Evolutionary conservation across 2,329 filamentous ascomycete species (phyloP), one percentile per base, ranked within the genome.

Genomic region (Pseudogymnoascus destructans): DNA sequence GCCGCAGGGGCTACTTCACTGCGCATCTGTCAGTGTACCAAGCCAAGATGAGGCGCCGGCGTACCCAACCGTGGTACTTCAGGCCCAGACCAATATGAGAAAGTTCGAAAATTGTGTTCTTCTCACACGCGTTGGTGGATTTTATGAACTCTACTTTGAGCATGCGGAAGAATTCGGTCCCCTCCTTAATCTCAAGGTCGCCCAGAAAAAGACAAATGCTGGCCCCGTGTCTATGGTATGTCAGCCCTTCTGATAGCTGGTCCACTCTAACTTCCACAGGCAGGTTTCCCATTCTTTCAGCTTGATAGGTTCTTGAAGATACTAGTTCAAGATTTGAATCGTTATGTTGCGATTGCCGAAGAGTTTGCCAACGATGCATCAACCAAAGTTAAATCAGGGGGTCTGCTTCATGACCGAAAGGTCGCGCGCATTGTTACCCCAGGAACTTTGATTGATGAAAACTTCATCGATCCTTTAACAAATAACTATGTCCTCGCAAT

Each of bases 111-210:
- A 95, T 66, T 97, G 92, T 72, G 87, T 98, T 36, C 72, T 98
- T 6, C 74, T 98, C 60, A 98, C 93, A 3, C 82, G 92, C 59
- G 90, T 98, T 25, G 93, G 93, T 59, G 86, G 91, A 61, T 98
- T 98, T 73, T 98, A 97, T 72, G 93, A 98, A 79, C 75, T 98
- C 60, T 98, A 98, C 73, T 95, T 97, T 70, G 87, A 95, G 66
- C 91, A 98, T 70, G 93, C 95, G 9, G 87, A 95, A 60, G 85
- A 95, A 68, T 87, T 86, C 70, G 92, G 87, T 1, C 87, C 90
- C 1, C 75, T 95, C 46, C 77, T 98, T 63, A 93, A 90, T 66
- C 74, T 98, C 67, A 97, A 96, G 71, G 83, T 95, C 58, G 84
- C 86, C 2, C 80, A 80, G 58, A 93, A 89, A 70, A 90, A 83